A percentile compares a stretch with the other conserved stretches of the same genome.
phyloP scores from a whole-genome alignment of 2,329 filamentous ascomycete genomes.

The Pseudonectria buxi region DNA sequence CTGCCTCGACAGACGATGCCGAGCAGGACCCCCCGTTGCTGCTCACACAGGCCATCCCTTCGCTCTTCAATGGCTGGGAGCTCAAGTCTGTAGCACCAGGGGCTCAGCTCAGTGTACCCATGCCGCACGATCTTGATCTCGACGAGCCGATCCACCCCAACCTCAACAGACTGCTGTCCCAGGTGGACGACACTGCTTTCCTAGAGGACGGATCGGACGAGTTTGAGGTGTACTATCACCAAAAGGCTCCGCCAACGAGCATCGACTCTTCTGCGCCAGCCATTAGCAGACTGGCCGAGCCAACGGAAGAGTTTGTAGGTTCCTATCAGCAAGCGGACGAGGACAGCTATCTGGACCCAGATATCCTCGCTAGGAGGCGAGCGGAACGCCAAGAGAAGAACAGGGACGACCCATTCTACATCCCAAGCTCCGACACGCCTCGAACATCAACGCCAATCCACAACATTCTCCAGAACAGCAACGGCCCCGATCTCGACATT shows the following conservation, averaged over 20 bases:
- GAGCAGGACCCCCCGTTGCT: slow-evolving; percentile 70
- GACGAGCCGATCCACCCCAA: slow-evolving; percentile 76
- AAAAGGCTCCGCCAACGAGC: slow-evolving; percentile 44
- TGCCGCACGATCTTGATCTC: slow-evolving; percentile 69
- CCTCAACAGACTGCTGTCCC: slow-evolving; percentile 59
- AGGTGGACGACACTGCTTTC: slow-evolving; percentile 43
- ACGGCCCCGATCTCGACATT: slow-evolving; percentile 76
- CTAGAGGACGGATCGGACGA: slow-evolving; percentile 53
- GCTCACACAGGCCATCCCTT: slow-evolving; percentile 83
- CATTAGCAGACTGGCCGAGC: slow-evolving; percentile 45
- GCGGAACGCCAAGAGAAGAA: slow-evolving; percentile 75
- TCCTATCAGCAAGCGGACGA: slow-evolving; percentile 57
- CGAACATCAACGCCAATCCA: slow-evolving; percentile 71
- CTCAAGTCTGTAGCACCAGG: slow-evolving; percentile 81
- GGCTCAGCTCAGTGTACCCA: slow-evolving; percentile 79
- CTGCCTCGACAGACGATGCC: slow-evolving; percentile 44
- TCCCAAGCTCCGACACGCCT: slow-evolving; percentile 50
- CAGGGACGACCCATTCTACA: slow-evolving; percentile 94
- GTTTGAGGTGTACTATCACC: slow-evolving; percentile 61
- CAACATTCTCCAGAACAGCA: slow-evolving; percentile 64
- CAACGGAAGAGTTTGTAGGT: slow-evolving; percentile 39
- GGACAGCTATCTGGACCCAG: slow-evolving; percentile 63
- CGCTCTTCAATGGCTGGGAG: slow-evolving; percentile 78
- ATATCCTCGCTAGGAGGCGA: slow-evolving; percentile 66
- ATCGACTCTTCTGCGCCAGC: slow-evolving; percentile 48